These are phyloP conservation scores for Tetracladium marchalianum DNA, from an alignment of 495 filamentous ascomycete genomes.

Conservation along the genomic window DNA sequence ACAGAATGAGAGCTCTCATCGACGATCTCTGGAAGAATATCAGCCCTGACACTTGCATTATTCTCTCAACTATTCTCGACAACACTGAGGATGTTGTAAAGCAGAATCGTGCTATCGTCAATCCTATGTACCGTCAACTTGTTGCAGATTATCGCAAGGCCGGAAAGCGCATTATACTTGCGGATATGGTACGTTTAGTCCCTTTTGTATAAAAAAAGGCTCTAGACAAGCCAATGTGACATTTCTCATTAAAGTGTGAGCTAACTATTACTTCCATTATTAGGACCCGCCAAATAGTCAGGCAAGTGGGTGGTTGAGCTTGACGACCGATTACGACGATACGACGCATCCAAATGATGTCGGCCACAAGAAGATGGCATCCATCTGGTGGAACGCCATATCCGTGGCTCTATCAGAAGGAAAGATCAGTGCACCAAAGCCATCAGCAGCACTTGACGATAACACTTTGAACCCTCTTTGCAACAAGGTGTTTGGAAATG, in stretches of 20 bases:
- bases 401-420: no score
- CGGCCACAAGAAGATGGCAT: constrained; percentile 21
- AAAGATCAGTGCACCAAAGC: no score
- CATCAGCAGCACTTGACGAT: no score
- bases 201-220: constrained; percentile 15
- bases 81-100: constrained; percentile 17
- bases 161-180: not conserved
- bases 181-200: no score
- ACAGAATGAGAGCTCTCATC: not conserved
- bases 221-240: no score
- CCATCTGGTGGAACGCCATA: constrained; percentile 28
- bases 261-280: no score
- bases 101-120: not conserved
- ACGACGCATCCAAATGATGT: not conserved
- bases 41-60: constrained; percentile 18
- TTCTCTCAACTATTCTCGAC: constrained; percentile 19
- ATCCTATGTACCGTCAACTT: not conserved
- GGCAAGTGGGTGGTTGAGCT: no score
- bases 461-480: no score
- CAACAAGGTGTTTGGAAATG: no score
- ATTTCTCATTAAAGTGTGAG: no score
- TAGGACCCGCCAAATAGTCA: no score
- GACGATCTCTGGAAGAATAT: constrained; percentile 3
- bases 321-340: no score
- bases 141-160: not conserved